Evolutionary conservation across 2,329 filamentous ascomycete genomes (phyloP), one percentile per base, ranked within the genome.

Genomic region (Ambrosiella cleistominuta): DNA sequence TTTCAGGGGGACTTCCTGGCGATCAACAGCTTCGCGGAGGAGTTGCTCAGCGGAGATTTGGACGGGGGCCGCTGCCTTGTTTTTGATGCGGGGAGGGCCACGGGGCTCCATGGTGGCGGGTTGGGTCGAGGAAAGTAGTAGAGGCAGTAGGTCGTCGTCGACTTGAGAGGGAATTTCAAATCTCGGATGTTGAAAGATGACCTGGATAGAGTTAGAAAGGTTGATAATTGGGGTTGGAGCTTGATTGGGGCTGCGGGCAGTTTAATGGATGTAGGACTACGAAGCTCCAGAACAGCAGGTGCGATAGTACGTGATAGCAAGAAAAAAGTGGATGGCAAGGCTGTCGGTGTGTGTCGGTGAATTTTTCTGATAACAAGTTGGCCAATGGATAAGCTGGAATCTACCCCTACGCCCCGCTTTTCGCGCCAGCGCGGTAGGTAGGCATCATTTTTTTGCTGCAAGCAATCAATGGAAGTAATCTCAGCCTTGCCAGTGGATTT

Each of bases 31-130:
- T 75, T 98, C 93, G 65, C 93, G 86, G 49, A 98, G 83, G 62
- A 98, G 84, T 75, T 98, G 93, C 72, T 98, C 93, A 64, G 93
- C 93, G 64, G 87, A 94, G 69, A 98, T 95, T 73, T 97, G 85
- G 60, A 86, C 76, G 45, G 85, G 88, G 73, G 91, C 91, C 1
- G 93, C 80, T 63, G 87, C 88, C 85, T 98, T 98, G 77, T 98
- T 97, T 72, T 97, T 97, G 76, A 98, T 93, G 79, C 89, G 79
- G 11, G 93, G 91, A 60, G 93, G 91, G 65, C 91, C 93, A 63
- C 91, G 85, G 60, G 85, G 81, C 76, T 97, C 91, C 90, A 97
- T 96, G 63, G 62, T 79, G 70, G 36, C 36, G 50, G 19, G n/a
- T 11, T 11, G 13, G 8, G 15, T 35, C 27, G 57, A 15, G 8